Evolutionary conservation across 164 flowering plant species (phyloP).

Genomic region (Nelumbo lutea): DNA sequence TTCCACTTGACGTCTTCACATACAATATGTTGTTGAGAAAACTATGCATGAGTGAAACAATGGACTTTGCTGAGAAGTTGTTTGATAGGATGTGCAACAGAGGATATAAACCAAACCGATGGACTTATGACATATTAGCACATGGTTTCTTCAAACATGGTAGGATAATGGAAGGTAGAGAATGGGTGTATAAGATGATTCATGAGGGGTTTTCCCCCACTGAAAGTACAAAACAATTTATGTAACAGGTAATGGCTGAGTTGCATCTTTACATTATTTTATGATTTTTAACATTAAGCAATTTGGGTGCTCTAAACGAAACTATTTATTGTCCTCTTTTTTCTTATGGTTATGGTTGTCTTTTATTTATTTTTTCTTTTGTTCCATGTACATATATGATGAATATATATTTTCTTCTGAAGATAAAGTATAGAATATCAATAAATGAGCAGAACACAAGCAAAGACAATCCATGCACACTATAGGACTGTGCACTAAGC

Average conservation of each 20-base stretch:
- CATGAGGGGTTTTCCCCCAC: constrained; percentile 33
- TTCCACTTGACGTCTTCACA: constrained; percentile 48
- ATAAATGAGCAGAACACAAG: no score
- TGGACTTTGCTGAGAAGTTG: constrained; percentile 39
- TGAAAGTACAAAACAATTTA: constrained; percentile 1
- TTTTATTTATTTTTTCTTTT: no score
- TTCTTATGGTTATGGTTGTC: no score
- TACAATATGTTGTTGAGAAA: constrained; percentile 64
- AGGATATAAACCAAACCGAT: constrained; percentile 62
- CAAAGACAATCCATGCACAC: no score
- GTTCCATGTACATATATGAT: no score
- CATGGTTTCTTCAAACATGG: constrained; percentile 45
- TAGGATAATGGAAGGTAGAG: constrained; percentile 43
- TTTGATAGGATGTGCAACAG: constrained; percentile 37
- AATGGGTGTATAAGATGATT: constrained; percentile 47
- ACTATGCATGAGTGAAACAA: constrained; percentile 19
- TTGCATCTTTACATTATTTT: not conserved
- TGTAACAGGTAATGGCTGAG: constrained; percentile 10
- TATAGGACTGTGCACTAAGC: no score
- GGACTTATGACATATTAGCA: constrained; percentile 54
- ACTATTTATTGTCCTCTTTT: not conserved
- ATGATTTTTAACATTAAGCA: not conserved
- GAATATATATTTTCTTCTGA: no score
- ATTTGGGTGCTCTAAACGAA: not conserved
- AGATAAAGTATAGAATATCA: no score